These are phyloP conservation scores for Leersia perrieri DNA, from an alignment of 176 grass and related monocot species.

Conservation along the genomic window DNA sequence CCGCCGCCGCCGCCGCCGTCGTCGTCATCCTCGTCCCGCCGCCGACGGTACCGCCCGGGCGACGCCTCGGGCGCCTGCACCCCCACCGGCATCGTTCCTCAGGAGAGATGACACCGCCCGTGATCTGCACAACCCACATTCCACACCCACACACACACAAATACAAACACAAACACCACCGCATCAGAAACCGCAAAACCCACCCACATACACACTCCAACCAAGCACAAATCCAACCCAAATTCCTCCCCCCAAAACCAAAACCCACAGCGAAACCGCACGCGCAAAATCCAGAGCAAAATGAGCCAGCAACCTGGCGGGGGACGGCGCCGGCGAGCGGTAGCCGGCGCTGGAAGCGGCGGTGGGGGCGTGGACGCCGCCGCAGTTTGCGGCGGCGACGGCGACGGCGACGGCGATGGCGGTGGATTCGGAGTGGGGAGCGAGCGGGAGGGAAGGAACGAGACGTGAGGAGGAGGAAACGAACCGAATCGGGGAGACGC, in stretches of 20 bases:
- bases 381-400: background rate
- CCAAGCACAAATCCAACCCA: background rate
- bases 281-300: no score
- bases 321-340: background rate
- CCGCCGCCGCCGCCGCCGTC: no score
- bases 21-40: conserved; percentile 34
- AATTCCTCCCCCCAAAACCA: background rate
- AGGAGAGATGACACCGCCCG: conserved; percentile 75
- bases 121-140: conserved; percentile 53
- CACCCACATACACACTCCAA: background rate
- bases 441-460: no score
- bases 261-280: no score
- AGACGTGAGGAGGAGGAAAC: conserved; percentile 46
- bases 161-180: no score
- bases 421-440: background rate
- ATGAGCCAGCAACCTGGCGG: conserved; percentile 33
- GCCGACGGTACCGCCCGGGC: conserved; percentile 39
- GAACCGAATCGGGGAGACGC: conserved; percentile 23
- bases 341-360: background rate
- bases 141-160: no score
- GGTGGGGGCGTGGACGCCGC: background rate
- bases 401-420: background rate
- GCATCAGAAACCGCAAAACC: background rate
- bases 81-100: conserved; percentile 35
- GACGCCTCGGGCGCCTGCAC: conserved; percentile 37